Base-by-base conservation (phyloP, 305 asterid species). In the Fraxinus floribunda region DNA sequence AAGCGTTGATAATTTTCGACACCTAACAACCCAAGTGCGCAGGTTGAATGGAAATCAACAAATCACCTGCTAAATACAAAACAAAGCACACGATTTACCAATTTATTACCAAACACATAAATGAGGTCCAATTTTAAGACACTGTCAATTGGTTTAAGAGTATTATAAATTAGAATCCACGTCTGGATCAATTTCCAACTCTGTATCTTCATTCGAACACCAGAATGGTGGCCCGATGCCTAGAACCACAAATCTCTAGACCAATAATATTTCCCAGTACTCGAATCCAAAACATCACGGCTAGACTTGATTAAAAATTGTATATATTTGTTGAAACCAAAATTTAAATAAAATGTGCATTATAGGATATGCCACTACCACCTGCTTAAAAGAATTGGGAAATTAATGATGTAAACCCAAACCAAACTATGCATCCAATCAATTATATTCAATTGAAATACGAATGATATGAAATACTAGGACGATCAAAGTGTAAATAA, bases 41-140 rank as follows among this genome's bases (percentile, higher is more conserved):
- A 18, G 41, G 70, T 32, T 7, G 11, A 75, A 16, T 57, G 60
- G 9, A 30, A 60, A 32, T 32, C 22, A 73, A 64, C 15, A 44
- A 49, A 76, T 52, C 38, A 78, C 22, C 84, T 64, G 76, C 80
- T 24, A 81, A 41, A 38, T 36, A 72, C 30, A 80, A 72, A 24
- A 80, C 0, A 34, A 24, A 49, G 68, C 38, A 7, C 22, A 18
- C 20, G 29, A 29, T 7, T 11, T 22, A 62, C 55, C 44, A 44
- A 18, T 32, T 29, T 72, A 35, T 72, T 15, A 44, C 72, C 78
- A 18, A 32, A 72, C 13, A 64, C 6, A 10, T 24, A 64, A 22
- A 24, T 9, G 2, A 64, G n/a, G 6, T 24, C 7, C 73, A 24
- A 24, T 66, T 9, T 24, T 66, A 26, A 66, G 5, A 66, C n/a